Evolutionary conservation across 345 rosid species (phyloP), one percentile per base, ranked within the genome.

Genomic region (Eutrema yunnanense): DNA sequence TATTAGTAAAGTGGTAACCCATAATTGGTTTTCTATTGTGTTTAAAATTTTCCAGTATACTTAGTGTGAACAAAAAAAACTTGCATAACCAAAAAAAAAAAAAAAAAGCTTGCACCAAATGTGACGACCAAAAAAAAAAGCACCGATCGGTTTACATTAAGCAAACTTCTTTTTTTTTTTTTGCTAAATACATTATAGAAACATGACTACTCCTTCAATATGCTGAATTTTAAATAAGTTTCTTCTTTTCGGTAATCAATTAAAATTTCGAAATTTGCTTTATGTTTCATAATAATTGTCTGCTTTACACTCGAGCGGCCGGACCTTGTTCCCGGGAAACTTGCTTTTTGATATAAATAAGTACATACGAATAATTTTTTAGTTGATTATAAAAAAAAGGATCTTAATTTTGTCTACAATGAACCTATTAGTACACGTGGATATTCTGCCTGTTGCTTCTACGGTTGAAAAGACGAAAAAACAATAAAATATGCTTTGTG

Each of bases 281-380:
- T 76, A 40, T 62, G 65, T 69, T 68, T 14, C 73, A 74, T 60
- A 48, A 76, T 76, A 37, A 54, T 62, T 62, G 65, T 62, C 37
- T 76, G 75, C 79, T 76, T 76, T 76, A 76, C 75, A 76, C 70
- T 76, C 75, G 79, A 62, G 75, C 75, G 71, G 71, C 75, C 65
- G 80, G 66, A 41, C 75, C 80, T 76, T 76, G 80, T 70, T 56
- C 75, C 72, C 75, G 53, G 71, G 75, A 76, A 62, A 70, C 71
- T 62, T 64, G 53, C 47, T 69, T 75, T 76, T 76, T 22, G 8
- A 40, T 51, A 55, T 62, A 55, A 37, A 55, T 33, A 38, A 76
- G 51, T 54, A 62, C 47, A 38, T 62, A 63, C 32, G 75, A 69
- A 75, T 75, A 67, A 59, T 9, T 74, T 30, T 43, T 0, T 26